Conservation (phyloP, 306 rosid genomes). For the Acacia melanoxylon region DNA sequence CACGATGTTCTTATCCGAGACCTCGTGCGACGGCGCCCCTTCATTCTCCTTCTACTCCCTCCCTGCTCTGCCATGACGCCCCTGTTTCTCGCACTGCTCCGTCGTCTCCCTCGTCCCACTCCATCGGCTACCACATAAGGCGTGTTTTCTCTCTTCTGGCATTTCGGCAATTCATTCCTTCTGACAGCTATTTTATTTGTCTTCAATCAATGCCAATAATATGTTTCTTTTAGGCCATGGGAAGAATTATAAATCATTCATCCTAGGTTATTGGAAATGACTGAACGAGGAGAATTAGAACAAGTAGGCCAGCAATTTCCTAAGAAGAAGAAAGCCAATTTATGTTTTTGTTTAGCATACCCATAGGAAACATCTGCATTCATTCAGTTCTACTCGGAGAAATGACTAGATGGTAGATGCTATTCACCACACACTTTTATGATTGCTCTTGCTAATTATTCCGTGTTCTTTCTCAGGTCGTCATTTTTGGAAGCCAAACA, state of each 20-base stretch:
- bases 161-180: not conserved
- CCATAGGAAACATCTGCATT: not conserved
- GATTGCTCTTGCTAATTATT: constrained; percentile 11
- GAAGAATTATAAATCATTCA: not conserved
- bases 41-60: not conserved
- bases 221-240: not conserved
- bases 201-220: not conserved
- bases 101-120: not conserved
- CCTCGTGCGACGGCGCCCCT: constrained; percentile 11
- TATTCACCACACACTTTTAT: not conserved
- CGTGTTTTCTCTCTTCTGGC: not conserved
- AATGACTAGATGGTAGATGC: not conserved
- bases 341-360: not conserved
- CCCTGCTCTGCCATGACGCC: not conserved
- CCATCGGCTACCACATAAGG: constrained; percentile 12
- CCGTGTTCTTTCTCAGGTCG: constrained; percentile 27
- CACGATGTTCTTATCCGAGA: constrained; percentile 46
- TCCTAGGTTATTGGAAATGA: not conserved
- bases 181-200: not conserved
- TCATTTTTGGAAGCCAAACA: constrained; percentile 28
- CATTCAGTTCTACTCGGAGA: not conserved
- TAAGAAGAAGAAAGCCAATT: not conserved
- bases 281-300: constrained; percentile 3
- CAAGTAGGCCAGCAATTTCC: not conserved
- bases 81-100: not conserved